A percentile compares a stretch with the other conserved stretches of the same genome.
Conservation (phyloP, 352 stramenopile species). For the Globisporangium sylvaticum region DNA sequence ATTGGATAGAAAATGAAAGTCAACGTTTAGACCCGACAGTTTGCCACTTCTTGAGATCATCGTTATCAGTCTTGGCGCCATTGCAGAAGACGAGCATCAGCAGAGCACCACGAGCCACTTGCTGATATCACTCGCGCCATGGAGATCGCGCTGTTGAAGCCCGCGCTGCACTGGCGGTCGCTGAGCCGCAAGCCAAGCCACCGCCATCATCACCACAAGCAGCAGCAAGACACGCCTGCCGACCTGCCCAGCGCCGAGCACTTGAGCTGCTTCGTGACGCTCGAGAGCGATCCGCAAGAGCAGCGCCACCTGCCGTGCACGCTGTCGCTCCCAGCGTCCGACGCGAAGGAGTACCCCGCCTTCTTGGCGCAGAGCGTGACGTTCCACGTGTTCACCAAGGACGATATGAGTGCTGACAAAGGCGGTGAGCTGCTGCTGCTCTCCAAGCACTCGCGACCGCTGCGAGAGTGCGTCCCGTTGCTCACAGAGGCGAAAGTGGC, state of each 20-base stretch:
- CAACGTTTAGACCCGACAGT: not conserved
- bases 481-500: constrained; percentile 35
- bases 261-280: constrained; percentile 14
- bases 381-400: constrained; percentile 30
- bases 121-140: constrained; percentile 16
- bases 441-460: constrained; percentile 27
- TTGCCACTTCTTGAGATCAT: not conserved
- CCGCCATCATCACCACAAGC: not conserved
- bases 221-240: not conserved
- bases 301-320: constrained; percentile 34
- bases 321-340: constrained; percentile 23
- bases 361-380: constrained; percentile 33
- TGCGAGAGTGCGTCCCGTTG: constrained; percentile 51
- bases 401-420: constrained; percentile 6
- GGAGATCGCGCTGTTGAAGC: constrained; percentile 30
- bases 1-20: not conserved
- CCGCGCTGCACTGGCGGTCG: constrained; percentile 27
- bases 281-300: constrained; percentile 17
- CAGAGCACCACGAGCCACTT: not conserved
- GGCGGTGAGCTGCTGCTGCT: constrained; percentile 17
- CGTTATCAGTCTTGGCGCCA: not conserved
- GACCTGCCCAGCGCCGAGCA: not conserved
- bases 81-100: not conserved
- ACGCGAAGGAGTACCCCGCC: constrained; percentile 27
- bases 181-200: constrained; percentile 8